Evolutionary conservation across 1,284 basidiomycete genomes (phyloP).

Genomic region (Ceratobasidium sp.): DNA sequence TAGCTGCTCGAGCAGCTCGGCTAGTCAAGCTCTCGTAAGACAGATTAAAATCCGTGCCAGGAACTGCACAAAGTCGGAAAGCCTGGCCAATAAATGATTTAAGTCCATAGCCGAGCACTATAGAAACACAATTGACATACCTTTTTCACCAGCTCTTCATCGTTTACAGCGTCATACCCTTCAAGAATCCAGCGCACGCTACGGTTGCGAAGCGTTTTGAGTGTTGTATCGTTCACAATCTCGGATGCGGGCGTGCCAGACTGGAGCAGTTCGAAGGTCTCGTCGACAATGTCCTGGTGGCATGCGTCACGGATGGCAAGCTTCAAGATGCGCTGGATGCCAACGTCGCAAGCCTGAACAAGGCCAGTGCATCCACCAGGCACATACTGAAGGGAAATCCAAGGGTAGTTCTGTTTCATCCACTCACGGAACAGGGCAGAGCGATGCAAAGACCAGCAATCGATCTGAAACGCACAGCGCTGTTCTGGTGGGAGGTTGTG

Average conservation of each 20-base stretch:
- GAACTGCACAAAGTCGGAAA: slow-evolving; percentile 43
- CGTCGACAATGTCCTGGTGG: slow-evolving; percentile 55
- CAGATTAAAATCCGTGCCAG: slow-evolving; percentile 40
- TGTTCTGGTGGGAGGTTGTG: slow-evolving; percentile 18
- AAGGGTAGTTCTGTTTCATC: slow-evolving; percentile 52
- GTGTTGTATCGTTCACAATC: background rate
- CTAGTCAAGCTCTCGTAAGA: slow-evolving; percentile 48
- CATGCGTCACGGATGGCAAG: slow-evolving; percentile 53
- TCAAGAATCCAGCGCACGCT: slow-evolving; percentile 20
- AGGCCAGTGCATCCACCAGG: slow-evolving; percentile 52
- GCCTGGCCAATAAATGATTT: slow-evolving; percentile 35
- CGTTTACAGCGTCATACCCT: slow-evolving; percentile 43
- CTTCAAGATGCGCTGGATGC: slow-evolving; percentile 56
- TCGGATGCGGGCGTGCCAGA: background rate
- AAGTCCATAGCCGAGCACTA: background rate
- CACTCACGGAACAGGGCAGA: slow-evolving; percentile 56
- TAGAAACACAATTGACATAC: slow-evolving; percentile 22
- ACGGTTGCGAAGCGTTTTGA: slow-evolving; percentile 28
- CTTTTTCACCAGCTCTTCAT: slow-evolving; percentile 39
- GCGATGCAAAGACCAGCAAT: slow-evolving; percentile 60
- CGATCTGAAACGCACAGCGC: slow-evolving; percentile 54
- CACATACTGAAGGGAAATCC: slow-evolving; percentile 51
- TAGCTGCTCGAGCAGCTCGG: slow-evolving; percentile 21
- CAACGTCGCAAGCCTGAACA: slow-evolving; percentile 57
- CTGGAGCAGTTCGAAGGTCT: slow-evolving; percentile 39